Evolutionary conservation across 2,329 filamentous ascomycete species (phyloP), one percentile per base, ranked within the genome.

Genomic region (Aureobasidium sp.): DNA sequence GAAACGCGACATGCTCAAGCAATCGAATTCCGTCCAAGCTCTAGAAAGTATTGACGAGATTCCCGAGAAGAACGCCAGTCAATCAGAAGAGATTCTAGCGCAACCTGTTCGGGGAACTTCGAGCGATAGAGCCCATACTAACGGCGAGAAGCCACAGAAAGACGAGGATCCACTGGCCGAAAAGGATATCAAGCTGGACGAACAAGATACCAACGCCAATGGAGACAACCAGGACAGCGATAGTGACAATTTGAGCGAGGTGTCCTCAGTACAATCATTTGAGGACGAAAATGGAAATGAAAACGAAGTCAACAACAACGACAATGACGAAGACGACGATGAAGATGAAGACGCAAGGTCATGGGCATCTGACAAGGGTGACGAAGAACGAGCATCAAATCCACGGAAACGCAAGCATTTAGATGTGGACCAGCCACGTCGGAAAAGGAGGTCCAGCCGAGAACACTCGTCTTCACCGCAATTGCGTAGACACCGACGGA

Each of bases 391-490:
- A 67, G 53, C 67, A 66, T 55, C 67, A 13, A 74, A 74, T 63
- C 70, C 72, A n/a, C 66, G 70, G 21, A 74, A 74, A 63, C 67
- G 72, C 25, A 74, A 74, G 54, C 71, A 73, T 63, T 25, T 29
- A n/a, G 51, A 41, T 36, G 51, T 34, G 16, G 62, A 61, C 32
- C 61, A 45, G 25, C 55, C 55, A 45, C 60, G 54, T 36, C 57
- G 64, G 48, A 61, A 61, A 45, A 30, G 60, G 27, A 57, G 62
- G 32, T 45, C 47, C 5, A 62, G 61, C 47, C 51, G 53, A 36
- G 55, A 77, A 60, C 72, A 81, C 64, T 89, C 87, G 10, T 74
- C 78, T 25, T 89, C 87, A 21, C 86, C 86, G 11, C 82, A 79
- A 51, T 71, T 77, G 53, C 80, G 81, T 66, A 71, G 74, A 32